Base-by-base conservation (phyloP, 148 eudicot genomes). In the Mesembryanthemum crystallinum region DNA sequence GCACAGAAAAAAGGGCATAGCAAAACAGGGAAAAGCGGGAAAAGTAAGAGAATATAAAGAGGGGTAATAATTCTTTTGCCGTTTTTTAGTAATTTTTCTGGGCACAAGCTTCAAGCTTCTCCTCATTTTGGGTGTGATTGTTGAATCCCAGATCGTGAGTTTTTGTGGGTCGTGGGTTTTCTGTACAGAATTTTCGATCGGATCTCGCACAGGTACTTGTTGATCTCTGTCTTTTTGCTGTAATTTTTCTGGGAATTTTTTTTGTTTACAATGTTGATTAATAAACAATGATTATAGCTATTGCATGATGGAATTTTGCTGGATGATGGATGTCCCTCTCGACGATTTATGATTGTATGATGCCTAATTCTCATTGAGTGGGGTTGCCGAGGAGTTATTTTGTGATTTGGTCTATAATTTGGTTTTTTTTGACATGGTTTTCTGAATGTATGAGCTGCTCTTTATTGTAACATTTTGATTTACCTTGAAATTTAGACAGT, bases 61-160 rank as follows among this genome's bases (percentile, higher is more conserved):
- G 10, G n/a, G 30, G 27, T 32, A 20, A 39, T 57, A 17, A 51
- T 69, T 52, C 43, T 4, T 54, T 75, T 55, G 25, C 24, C 14
- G 0, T 25, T 18, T 6, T 45, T n/a, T n/a, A n/a, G n/a, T n/a
- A n/a, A n/a, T n/a, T n/a, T 24, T 17, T 42, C 27, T 5, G 23
- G 54, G 64, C 37, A 33, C 67, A 55, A 80, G 49, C 8, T 58
- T 64, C 21, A 24, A 58, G 39, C 43, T 78, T 35, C 2, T 7
- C 24, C 7, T 37, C 54, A 52, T 63, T 75, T 71, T 69, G 27
- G 52, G 64, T 64, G 18, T 69, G 75, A 75, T 64, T 80, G 23
- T 15, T 7, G 27, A 71, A 64, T 55, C 83, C 78, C 71, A 80
- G 79, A 75, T 80, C 83, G 62, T 76, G 5, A 32, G 55, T 20